Evolutionary conservation across 805 yeast genomes (phyloP), one percentile per base, ranked within the genome.

Genomic region (Kuraishia capsulata): DNA sequence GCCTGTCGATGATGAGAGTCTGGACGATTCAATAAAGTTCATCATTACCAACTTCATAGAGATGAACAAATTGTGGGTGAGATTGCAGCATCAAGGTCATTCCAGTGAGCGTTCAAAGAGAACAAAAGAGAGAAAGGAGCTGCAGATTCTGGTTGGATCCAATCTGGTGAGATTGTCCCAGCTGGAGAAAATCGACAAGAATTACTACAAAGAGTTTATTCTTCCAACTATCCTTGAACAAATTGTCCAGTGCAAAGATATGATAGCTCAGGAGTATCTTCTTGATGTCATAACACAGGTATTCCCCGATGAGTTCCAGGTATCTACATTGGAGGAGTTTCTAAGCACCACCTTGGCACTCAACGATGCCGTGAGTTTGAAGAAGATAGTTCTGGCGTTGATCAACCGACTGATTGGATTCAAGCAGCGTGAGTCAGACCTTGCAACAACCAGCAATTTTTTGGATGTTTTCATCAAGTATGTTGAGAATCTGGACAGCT

Each of bases 11-110:
- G 53, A 50, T 21, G 39, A 43, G 5, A 53, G 72, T 47, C 63
- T 81, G 36, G 64, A 71, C 35, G 88, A 81, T 44, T 77, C 89
- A 2, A 81, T 87, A 31, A 77, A 79, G 41, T 90, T 89, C 52
- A 73, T 89, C 26, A 70, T 86, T 38, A 76, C 85, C 16, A 92
- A 92, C 56, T 92, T 92, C 56, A 78, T 90, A 41, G 98, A 92
- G 57, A 92, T 92, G 98, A 92, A 92, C 64, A 92, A 92, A 58
- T 67, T 92, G 35, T 92, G 98, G 98, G 97, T 92, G 3, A 73
- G 98, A 37, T 65, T 89, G 46, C 97, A 90, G 61, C 96, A 89
- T 56, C 96, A 88, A 59, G 97, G 97, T 2, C 96, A 87, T 44
- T 75, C 90, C 3, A 73, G 83, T 31, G 96, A 90, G 50, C 71